Evolutionary conservation across 768 basidiomycete species (phyloP), one percentile per base, ranked within the genome.

Genomic region (Agaricus subrufescens): DNA sequence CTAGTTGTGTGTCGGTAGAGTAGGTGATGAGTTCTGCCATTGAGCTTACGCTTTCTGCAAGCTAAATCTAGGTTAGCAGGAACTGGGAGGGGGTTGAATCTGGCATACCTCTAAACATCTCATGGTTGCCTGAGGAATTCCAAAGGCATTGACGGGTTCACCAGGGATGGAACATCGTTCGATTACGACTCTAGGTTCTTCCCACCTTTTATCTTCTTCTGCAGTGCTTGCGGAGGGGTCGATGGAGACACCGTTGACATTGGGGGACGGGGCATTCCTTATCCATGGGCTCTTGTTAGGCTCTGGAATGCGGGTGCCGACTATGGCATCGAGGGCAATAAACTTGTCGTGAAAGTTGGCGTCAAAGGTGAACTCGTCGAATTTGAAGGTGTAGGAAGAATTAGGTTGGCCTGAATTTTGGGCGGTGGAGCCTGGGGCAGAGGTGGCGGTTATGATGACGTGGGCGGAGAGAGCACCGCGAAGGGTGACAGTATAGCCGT

Each of bases 81-180:
- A 43, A 19, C 19, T 50, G 15, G 25, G 25, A 58, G 34, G 23
- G 50, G 37, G 12, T 34, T 48, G 14, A 15, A 2, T 27, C 34
- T 3, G 7, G 66, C 78, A 54, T 55, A 87, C 87, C 79, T 93
- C 91, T 37, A 93, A 73, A 78, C 89, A 91, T 52, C 91, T 78
- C 91, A 92, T 92, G 15, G 91, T 91, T 2, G 89, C 89, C 65
- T 92, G 89, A 5, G 91, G 89, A 52, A 93, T 90, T 4, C 91
- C 91, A 70, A 92, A 93, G 23, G 87, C 88, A 64, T 92, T 92
- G 50, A 93, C 88, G 8, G 91, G 91, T 63, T 91, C 90, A 4
- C 83, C 82, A 11, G 91, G 91, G 61, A 91, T 81, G n/a, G 75
- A 75, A 31, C 81, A 87, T 37, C 73, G 73, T 15, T 84, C 82